phyloP scores from a whole-genome alignment of 139 green algal genomes.

The Chlorella sp. region DNA sequence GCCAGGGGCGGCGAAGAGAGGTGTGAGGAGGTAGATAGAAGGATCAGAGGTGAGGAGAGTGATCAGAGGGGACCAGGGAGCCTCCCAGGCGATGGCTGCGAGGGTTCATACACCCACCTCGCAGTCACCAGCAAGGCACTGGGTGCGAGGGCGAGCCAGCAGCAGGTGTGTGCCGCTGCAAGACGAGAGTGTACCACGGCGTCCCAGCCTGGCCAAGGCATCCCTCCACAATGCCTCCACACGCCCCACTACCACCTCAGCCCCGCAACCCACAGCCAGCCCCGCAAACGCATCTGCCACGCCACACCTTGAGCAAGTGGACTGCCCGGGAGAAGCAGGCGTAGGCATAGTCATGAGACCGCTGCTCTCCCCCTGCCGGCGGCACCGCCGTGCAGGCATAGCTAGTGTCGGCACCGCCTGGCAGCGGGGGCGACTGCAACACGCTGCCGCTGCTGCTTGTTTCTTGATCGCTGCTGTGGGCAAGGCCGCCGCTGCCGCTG shows the following conservation, averaged over 20 bases:
- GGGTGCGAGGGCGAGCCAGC: neutral
- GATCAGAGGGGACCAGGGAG: too few relatives aligned
- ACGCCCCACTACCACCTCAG: too few relatives aligned
- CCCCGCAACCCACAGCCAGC: too few relatives aligned
- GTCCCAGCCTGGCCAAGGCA: neutral
- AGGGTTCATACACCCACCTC: too few relatives aligned
- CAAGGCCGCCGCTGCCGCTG: neutral
- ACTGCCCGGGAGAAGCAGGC: constrained; percentile 70
- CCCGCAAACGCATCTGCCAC: too few relatives aligned
- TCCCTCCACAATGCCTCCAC: too few relatives aligned
- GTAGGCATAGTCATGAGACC: constrained; percentile 62
- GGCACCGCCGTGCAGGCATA: neutral
- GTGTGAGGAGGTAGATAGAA: neutral
- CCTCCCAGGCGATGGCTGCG: too few relatives aligned
- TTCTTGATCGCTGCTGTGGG: too few relatives aligned
- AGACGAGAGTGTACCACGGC: neutral
- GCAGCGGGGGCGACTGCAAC: neutral
- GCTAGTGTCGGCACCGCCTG: neutral
- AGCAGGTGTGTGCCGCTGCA: neutral
- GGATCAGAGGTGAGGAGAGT: neutral
- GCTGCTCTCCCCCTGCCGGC: neutral
- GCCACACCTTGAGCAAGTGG: constrained; percentile 62
- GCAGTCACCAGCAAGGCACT: neutral
- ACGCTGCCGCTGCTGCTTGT: neutral
- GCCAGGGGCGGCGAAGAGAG: neutral